Conservation (phyloP, 2,329 filamentous ascomycete genomes). For the Calonectria hawksworthii region DNA sequence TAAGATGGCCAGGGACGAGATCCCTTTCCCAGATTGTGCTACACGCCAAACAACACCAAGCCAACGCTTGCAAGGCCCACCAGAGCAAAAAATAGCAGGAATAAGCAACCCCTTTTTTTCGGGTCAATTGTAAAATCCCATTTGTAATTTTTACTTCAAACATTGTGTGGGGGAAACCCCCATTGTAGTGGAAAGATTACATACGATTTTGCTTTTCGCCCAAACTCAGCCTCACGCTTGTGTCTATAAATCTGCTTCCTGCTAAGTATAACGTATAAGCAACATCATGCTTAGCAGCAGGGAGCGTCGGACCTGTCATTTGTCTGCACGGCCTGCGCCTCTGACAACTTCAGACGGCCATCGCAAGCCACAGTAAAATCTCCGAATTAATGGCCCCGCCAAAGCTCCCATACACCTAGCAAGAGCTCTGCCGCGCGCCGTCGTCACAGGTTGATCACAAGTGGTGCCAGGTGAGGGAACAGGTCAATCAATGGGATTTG, state of each 20-base stretch:
- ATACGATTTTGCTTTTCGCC: neutral
- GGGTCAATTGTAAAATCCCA: neutral
- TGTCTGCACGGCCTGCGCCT: neutral
- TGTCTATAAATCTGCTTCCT: neutral
- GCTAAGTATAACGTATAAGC: neutral
- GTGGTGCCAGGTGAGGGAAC: neutral
- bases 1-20: constrained; percentile 12
- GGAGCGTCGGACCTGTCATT: neutral
- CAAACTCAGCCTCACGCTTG: neutral
- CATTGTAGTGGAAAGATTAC: no score
- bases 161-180: neutral
- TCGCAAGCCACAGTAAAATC: neutral
- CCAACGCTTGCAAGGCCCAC: neutral
- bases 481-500: neutral
- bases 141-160: neutral
- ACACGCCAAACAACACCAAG: neutral
- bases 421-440: neutral
- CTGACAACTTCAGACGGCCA: neutral
- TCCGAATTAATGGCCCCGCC: neutral
- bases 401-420: neutral
- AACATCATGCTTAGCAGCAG: neutral
- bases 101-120: neutral
- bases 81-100: no score
- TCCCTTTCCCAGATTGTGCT: neutral
- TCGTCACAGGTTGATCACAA: neutral